A percentile compares a stretch with the other conserved stretches of the same genome.
phyloP scores from a whole-genome alignment of 257 asterid species.

The Eustoma russellianum region DNA sequence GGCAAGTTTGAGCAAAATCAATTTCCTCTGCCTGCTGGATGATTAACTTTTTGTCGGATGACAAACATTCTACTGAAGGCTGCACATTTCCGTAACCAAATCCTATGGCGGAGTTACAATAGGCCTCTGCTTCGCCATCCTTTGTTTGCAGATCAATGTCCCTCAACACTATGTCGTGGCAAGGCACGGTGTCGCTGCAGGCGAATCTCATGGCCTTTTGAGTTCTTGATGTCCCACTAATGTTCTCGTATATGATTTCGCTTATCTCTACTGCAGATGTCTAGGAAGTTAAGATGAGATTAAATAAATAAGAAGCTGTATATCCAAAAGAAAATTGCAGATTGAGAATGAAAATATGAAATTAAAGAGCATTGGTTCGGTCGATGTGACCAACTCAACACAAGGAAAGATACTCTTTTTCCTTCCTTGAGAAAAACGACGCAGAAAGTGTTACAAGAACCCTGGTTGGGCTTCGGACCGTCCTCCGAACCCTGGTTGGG shows the following conservation, averaged over 20 bases:
- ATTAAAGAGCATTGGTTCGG: too few species aligned
- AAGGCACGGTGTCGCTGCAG: slow-evolving; percentile 73
- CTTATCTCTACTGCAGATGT: slow-evolving; percentile 70
- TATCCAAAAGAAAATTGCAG: too few species aligned
- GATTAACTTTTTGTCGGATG: slow-evolving; percentile 29
- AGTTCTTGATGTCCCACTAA: slow-evolving; percentile 56
- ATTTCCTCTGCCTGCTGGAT: slow-evolving; percentile 16
- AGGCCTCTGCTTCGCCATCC: slow-evolving; percentile 61
- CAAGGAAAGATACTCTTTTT: too few species aligned
- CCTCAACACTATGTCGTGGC: slow-evolving; percentile 56
- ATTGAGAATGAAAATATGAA: too few species aligned
- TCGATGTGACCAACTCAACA: too few species aligned
- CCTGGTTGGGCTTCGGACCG: too few species aligned
- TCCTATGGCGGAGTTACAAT: slow-evolving; percentile 79
- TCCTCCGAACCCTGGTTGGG: too few species aligned
- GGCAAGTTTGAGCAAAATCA: slow-evolving; percentile 9
- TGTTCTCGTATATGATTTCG: slow-evolving; percentile 46
- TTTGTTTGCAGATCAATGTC: slow-evolving; percentile 42
- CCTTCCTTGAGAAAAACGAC: too few species aligned
- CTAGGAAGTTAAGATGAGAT: slow-evolving; percentile 23
- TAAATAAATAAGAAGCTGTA: neutral
- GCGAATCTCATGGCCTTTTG: slow-evolving; percentile 58
- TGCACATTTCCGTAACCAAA: slow-evolving; percentile 44
- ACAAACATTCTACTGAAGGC: slow-evolving; percentile 79
- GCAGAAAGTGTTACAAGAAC: too few species aligned